Conservation (phyloP, 805 yeast species). For the Hanseniaspora taiwanica region DNA sequence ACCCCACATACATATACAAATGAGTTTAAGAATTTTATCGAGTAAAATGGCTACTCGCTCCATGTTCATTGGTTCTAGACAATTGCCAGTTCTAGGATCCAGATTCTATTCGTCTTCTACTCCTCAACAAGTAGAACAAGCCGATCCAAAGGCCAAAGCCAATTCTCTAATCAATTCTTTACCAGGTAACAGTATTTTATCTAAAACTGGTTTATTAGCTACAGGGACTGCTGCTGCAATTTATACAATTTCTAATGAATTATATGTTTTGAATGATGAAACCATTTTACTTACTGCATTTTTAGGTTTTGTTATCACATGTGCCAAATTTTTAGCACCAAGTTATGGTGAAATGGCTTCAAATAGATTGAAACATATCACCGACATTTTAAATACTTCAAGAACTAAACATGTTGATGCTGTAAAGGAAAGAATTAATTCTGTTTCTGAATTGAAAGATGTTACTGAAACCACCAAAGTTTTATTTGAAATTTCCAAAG, state of each 20-base stretch:
- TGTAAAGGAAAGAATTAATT: constrained; percentile 80
- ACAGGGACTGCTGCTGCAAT: constrained; percentile 89
- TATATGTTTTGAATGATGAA: constrained; percentile 90
- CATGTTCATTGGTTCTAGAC: constrained; percentile 13
- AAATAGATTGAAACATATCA: constrained; percentile 68
- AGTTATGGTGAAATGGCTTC: constrained; percentile 90
- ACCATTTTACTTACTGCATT: constrained; percentile 74
- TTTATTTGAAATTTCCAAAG: constrained; percentile 87
- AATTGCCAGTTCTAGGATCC: constrained; percentile 11
- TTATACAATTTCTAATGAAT: constrained; percentile 87
- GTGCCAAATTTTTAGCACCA: constrained; percentile 86
- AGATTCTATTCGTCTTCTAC: constrained; percentile 39
- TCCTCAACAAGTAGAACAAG: too few species aligned
- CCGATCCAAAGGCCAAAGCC: constrained; percentile 92
- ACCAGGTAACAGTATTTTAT: constrained; percentile 78
- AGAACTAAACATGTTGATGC: constrained; percentile 86
- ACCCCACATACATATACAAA: too few species aligned
- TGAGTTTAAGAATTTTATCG: constrained; percentile 21
- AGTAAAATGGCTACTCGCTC: constrained; percentile 16
- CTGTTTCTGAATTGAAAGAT: constrained; percentile 80
- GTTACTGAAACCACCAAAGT: constrained; percentile 86
- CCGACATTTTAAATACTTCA: constrained; percentile 71
- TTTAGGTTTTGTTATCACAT: constrained; percentile 57
- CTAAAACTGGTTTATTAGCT: constrained; percentile 92
- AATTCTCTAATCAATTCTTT: constrained; percentile 76